Percentiles rank a stretch among this genome's conserved stretches.
Evolutionary conservation across 2,329 filamentous ascomycete species (phyloP).

Genomic region (Calycina herbarum): DNA sequence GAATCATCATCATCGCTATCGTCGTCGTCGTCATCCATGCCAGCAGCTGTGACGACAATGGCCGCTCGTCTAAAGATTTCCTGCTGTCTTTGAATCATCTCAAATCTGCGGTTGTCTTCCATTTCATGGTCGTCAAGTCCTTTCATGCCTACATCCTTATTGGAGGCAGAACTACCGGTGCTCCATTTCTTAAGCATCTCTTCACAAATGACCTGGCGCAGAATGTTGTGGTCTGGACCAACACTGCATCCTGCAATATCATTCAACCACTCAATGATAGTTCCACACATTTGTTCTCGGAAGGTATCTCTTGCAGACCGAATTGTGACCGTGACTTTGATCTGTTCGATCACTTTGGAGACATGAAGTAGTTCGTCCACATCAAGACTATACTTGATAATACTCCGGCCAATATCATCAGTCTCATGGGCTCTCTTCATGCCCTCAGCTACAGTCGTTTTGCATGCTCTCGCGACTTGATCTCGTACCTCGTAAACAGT

Average conservation of each 20-base stretch:
- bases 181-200: constrained; percentile 88
- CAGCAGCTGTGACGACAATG: constrained; percentile 22
- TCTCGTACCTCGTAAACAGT: constrained; percentile 88
- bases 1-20: constrained; percentile 46
- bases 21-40: constrained; percentile 24
- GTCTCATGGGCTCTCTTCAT: constrained; percentile 80
- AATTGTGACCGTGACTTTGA: constrained; percentile 94
- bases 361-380: constrained; percentile 72
- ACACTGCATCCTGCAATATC: constrained; percentile 91
- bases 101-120: constrained; percentile 34
- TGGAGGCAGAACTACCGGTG: constrained; percentile 78
- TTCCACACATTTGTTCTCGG: constrained; percentile 97
- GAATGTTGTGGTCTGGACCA: constrained; percentile 73
- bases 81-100: constrained; percentile 20
- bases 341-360: constrained; percentile 86
- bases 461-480: constrained; percentile 88
- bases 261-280: constrained; percentile 91
- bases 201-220: constrained; percentile 83
- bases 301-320: constrained; percentile 93
- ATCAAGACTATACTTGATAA: constrained; percentile 74
- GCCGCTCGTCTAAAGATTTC: constrained; percentile 23
- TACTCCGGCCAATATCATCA: constrained; percentile 82
- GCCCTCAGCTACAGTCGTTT: constrained; percentile 67
- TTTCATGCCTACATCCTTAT: constrained; percentile 73
- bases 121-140: constrained; percentile 81